Evolutionary conservation across 139 green algal species (phyloP).

Genomic region (Pedinophyceae sp.): DNA sequence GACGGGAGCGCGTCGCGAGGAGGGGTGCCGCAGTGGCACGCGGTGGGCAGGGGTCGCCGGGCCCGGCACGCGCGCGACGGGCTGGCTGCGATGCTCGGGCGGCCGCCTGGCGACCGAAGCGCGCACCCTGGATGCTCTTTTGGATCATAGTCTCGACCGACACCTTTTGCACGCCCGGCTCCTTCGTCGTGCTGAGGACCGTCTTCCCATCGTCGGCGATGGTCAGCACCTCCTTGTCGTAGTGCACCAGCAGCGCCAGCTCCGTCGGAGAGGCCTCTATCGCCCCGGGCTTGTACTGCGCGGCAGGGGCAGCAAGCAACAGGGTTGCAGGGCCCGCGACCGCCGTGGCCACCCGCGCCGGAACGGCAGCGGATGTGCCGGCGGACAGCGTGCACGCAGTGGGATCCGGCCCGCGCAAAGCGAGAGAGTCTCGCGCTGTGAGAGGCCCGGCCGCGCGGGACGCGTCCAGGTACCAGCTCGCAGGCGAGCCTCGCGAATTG

Average conservation of each 20-base stretch:
- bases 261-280: slow-evolving; percentile 9
- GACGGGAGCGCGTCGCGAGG: not conserved
- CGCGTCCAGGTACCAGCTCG: too few species aligned
- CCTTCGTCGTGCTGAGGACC: slow-evolving; percentile 2
- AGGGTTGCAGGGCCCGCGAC: too few species aligned
- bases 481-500: too few species aligned
- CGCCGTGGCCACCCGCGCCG: too few species aligned
- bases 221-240: slow-evolving; percentile 5
- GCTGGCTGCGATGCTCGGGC: not conserved
- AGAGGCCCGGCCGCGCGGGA: too few species aligned
- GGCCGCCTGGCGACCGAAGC: not conserved
- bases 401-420: too few species aligned
- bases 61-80: not conserved
- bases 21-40: not conserved
- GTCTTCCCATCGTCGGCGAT: slow-evolving; percentile 1
- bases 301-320: too few species aligned
- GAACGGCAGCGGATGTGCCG: too few species aligned
- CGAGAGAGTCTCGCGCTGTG: too few species aligned
- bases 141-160: not conserved
- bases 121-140: too few species aligned
- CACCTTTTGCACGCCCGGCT: not conserved
- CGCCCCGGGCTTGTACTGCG: slow-evolving; percentile 9
- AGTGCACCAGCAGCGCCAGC: slow-evolving; percentile 11
- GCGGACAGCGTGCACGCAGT: too few species aligned
- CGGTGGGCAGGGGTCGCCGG: slow-evolving; percentile 7